Base-by-base conservation (phyloP, 169 alveolate genomes). In the Babesia sp. region DNA sequence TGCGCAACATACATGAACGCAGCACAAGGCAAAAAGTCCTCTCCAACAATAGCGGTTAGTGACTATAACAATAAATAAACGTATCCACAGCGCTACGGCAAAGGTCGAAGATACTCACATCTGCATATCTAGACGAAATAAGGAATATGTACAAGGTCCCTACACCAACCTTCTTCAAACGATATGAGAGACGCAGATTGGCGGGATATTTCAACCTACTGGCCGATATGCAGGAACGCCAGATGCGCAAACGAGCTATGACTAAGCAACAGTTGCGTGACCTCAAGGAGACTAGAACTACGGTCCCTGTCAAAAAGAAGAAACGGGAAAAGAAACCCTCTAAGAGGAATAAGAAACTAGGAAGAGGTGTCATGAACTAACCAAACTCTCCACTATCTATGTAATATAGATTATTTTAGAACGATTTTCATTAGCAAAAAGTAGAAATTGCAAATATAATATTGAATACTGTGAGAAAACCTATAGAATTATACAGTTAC, bases 171-270 rank as follows among this genome's bases (percentile, higher is more conserved):
- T 60, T 58, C 33, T 81, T 48, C 66, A 64, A 28, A 64, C 71
- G 68, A 36, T 81, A 81, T 68, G 89, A 81, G 64, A 31, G 85
- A 33, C 48, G 63, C 11, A 61, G 85, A 51, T 59, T 81, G 53
- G 70, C 72, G 9, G 89, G 82, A 2, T 81, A 81, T 69, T 72
- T 34, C 56, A 81, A 81, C 51, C 82, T 81, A 16, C 50, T 72
- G 1, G 82, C 74, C 3, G 79, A 72, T 28, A 81, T 71, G 84
- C 59, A 63, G 7, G 85, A 61, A 28, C 57, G 71, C 22, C 29
- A 66, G 51, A 37, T 46, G 54, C 28, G 89, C 29, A 44, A 70
- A 31, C 48, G 54, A 0, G 72, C 39, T 39, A 16, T 58, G 76
- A 24, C 75, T 29, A 34, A 22, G 76, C 70, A 69, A 2, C 39